These are phyloP conservation scores for Colletotrichum costaricense DNA, from an alignment of 2,329 filamentous ascomycete genomes.

Conservation along the genomic window DNA sequence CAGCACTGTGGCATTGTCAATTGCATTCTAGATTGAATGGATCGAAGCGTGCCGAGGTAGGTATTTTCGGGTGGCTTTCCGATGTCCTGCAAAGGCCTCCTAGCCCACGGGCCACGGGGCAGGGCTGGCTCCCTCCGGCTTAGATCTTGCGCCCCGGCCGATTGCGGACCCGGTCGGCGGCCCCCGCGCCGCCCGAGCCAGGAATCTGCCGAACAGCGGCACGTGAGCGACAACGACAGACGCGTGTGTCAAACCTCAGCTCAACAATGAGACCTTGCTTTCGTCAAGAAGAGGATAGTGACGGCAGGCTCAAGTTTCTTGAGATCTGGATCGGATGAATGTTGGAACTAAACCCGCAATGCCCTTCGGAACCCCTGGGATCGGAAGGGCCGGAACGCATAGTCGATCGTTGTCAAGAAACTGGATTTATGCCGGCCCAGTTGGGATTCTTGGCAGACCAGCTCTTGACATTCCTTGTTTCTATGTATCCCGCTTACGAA, in stretches of 20 bases:
- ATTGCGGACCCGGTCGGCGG: background rate
- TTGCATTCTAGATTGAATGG: background rate
- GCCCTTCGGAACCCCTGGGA: background rate
- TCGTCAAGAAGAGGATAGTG: no score
- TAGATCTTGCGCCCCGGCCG: background rate
- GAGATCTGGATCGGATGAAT: no score
- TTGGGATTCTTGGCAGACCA: background rate
- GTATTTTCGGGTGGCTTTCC: background rate
- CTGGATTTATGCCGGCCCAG: background rate
- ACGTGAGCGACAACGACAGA: background rate
- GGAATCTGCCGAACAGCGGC: background rate
- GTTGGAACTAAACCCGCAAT: no score
- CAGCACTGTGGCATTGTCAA: no score
- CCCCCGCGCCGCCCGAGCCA: background rate
- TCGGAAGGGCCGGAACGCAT: background rate
- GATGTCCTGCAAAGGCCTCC: background rate
- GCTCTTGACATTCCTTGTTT: background rate
- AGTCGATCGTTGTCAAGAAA: background rate
- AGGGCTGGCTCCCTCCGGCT: conserved; percentile 3
- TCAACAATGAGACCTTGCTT: no score
- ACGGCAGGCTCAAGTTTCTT: no score
- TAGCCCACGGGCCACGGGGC: no score
- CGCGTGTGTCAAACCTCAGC: no score
- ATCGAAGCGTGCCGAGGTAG: background rate
- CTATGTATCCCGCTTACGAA: background rate